Evolutionary conservation across 768 basidiomycete species (phyloP).

Genomic region (Floccularia luteovirens): DNA sequence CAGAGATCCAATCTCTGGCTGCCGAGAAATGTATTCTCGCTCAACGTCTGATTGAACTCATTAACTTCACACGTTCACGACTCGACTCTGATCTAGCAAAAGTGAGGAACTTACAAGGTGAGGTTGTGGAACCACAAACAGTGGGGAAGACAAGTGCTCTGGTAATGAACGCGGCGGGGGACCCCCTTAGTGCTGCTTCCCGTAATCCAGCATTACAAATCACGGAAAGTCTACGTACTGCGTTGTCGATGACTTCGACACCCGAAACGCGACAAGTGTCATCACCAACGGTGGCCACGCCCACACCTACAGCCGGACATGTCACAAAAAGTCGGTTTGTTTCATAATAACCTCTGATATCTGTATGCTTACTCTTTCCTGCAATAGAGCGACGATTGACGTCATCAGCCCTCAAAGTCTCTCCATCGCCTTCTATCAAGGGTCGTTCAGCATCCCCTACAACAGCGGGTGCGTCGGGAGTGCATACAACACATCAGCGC

Average conservation of each 20-base stretch:
- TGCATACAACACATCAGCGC: conserved; percentile 25
- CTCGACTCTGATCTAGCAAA: conserved; percentile 43
- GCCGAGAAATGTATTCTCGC: conserved; percentile 40
- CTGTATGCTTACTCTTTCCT: conserved; percentile 1
- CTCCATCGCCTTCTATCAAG: conserved; percentile 24
- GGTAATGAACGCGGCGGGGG: conserved; percentile 2
- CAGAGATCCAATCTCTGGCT: conserved; percentile 36
- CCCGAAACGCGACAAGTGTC: conserved; percentile 18
- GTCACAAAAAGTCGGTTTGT: conserved; percentile 32
- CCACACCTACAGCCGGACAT: conserved; percentile 19
- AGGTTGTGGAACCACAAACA: conserved; percentile 19
- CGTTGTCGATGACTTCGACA: conserved; percentile 24
- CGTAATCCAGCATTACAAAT: conserved; percentile 30
- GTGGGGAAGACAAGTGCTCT: background rate
- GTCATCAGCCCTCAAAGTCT: conserved; percentile 33
- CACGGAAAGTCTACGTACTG: conserved; percentile 34
- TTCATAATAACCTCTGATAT: background rate
- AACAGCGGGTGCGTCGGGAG: conserved; percentile 18
- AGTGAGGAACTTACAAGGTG: conserved; percentile 40
- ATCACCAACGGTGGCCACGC: conserved; percentile 11
- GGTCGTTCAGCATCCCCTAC: conserved; percentile 38
- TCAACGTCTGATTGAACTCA: conserved; percentile 39
- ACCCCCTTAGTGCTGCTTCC: conserved; percentile 15
- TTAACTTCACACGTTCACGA: conserved; percentile 36
- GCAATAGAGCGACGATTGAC: conserved; percentile 31